Evolutionary conservation across 441 rosid species (phyloP), one percentile per base, ranked within the genome.

Genomic region (Populus hybrid): DNA sequence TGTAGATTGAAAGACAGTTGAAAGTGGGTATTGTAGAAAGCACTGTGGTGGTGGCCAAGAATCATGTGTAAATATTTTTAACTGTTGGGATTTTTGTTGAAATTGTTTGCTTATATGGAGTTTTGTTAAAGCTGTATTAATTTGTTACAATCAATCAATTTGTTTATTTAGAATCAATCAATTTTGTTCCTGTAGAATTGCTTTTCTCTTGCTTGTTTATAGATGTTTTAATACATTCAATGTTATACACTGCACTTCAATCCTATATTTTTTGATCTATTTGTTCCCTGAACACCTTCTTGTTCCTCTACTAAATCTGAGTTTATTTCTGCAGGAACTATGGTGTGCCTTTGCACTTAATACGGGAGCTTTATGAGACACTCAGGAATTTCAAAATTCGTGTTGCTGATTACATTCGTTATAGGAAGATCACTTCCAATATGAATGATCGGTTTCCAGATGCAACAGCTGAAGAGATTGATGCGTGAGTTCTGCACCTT

Each of bases 401-500:
- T 72, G 86, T 96, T 80, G 90, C 98, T n/a, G 99, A 96, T 85
- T 94, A 88, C 82, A 81, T 96, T 78, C 98, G 98, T 4, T 96
- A 92, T 71, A 90, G 96, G 72, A 96, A 89, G 85, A 91, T 93
- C 83, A 89, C 99, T 70, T 94, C 98, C 74, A 96, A 96, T 85
- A 96, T 96, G 99, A 94, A 96, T 81, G 97, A 91, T 65, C 88
- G 94, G 80, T 96, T 96, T 84, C 97, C 98, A 34, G 98, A 96
- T 82, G 99, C 99, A 42, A 91, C 98, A 66, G 89, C 93, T 1
- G 99, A 92, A 87, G 99, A 96, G 86, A 92, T 96, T 73, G 82
- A 83, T 73, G 92, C 82, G 99, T 96, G 74, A 87, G 98, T 87
- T 81, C 18, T 40, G 46, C 16, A 46, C 16, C 46, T 78, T 34